Conservation (phyloP, 768 basidiomycete genomes). For the Hydnomerulius pinastri region DNA sequence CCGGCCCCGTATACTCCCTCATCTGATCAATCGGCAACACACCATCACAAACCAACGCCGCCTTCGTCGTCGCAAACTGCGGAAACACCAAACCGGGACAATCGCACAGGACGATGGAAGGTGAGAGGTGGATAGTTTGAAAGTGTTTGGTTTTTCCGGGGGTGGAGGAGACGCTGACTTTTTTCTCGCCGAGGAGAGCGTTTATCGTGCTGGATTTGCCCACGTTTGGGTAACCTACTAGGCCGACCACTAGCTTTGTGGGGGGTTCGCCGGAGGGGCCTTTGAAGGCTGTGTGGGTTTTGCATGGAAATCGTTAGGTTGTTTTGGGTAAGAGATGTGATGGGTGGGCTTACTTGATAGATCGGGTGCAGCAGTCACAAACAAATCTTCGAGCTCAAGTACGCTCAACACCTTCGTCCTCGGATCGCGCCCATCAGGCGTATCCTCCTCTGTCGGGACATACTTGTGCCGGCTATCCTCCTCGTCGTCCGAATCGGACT, state of each 20-base stretch:
- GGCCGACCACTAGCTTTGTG: slow-evolving; percentile 73
- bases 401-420: slow-evolving; percentile 82
- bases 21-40: slow-evolving; percentile 98
- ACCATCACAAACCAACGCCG: slow-evolving; percentile 94
- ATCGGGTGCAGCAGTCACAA: slow-evolving; percentile 69
- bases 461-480: slow-evolving; percentile 48
- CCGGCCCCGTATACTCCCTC: slow-evolving; percentile 88
- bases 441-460: slow-evolving; percentile 57
- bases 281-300: slow-evolving; percentile 59
- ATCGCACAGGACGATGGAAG: slow-evolving; percentile 86
- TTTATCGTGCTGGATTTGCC: slow-evolving; percentile 99
- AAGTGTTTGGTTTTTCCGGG: slow-evolving; percentile 99
- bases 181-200: slow-evolving; percentile 92
- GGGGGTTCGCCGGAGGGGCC: slow-evolving; percentile 58
- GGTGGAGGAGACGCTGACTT: slow-evolving; percentile 97
- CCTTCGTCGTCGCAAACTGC: slow-evolving; percentile 96
- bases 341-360: slow-evolving; percentile 52
- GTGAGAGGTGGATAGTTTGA: slow-evolving; percentile 95
- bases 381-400: slow-evolving; percentile 83
- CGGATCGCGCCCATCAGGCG: slow-evolving; percentile 53
- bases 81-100: slow-evolving; percentile 99
- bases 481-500: slow-evolving; percentile 36
- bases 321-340: neutral
- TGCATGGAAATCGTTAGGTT: slow-evolving; percentile 9
- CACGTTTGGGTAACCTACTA: slow-evolving; percentile 98